A percentile compares a stretch with the other conserved stretches of the same genome.
Evolutionary conservation across 2,329 filamentous ascomycete genomes (phyloP).

Genomic region (Penicillium sp.): DNA sequence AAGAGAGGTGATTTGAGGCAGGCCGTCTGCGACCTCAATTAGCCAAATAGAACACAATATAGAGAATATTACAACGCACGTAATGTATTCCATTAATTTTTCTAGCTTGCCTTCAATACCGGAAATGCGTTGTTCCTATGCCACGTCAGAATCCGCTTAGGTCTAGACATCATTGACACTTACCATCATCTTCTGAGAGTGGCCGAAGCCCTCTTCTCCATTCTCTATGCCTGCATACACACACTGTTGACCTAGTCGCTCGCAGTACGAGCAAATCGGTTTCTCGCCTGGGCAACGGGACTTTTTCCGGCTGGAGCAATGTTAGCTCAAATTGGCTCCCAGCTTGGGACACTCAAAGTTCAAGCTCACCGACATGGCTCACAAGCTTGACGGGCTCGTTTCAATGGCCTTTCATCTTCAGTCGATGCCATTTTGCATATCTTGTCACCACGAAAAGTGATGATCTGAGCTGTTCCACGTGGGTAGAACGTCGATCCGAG

Average conservation of each 20-base stretch:
- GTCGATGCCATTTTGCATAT: constrained; percentile 9
- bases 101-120: constrained; percentile 26
- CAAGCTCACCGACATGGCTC: constrained; percentile 33
- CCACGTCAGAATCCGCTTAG: neutral
- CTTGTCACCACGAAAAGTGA: neutral
- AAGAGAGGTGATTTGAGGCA: neutral
- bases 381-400: constrained; percentile 31
- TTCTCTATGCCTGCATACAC: constrained; percentile 24
- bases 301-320: constrained; percentile 32
- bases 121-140: constrained; percentile 21
- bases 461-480: neutral
- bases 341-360: no score
- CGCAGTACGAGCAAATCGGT: constrained; percentile 35
- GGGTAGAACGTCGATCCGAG: neutral
- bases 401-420: constrained; percentile 18
- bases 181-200: constrained; percentile 16
- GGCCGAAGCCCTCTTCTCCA: constrained; percentile 3
- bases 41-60: neutral
- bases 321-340: neutral
- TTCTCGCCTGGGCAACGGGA: constrained; percentile 36
- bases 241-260: constrained; percentile 33
- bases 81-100: constrained; percentile 18
- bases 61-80: neutral
- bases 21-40: neutral
- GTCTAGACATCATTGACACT: neutral